These are phyloP conservation scores for Globisporangium polare DNA, from an alignment of 352 stramenopile genomes.

Conservation along the genomic window DNA sequence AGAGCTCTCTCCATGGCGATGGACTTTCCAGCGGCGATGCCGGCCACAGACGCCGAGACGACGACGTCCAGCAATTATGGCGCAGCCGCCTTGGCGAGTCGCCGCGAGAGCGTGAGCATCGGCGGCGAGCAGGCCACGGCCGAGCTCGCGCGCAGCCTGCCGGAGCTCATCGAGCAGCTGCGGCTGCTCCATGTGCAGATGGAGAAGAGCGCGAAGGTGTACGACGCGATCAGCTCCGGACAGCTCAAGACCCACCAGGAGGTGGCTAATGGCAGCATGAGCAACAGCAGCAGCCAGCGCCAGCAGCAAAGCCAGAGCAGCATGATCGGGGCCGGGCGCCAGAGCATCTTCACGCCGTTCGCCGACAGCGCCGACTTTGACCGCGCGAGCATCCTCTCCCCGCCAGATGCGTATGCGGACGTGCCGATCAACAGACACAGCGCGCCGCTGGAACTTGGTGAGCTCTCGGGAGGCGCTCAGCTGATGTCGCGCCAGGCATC, in stretches of 20 bases:
- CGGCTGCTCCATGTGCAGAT: constrained; percentile 58
- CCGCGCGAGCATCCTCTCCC: constrained; percentile 8
- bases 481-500: constrained; percentile 29
- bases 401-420: constrained; percentile 3
- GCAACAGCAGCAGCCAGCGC: not conserved
- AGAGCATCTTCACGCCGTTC: constrained; percentile 43
- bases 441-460: constrained; percentile 12
- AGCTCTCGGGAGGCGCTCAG: constrained; percentile 8
- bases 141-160: constrained; percentile 60
- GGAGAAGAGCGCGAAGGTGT: constrained; percentile 68
- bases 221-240: constrained; percentile 46
- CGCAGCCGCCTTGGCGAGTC: not conserved
- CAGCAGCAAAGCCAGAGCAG: not conserved
- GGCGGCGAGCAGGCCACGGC: constrained; percentile 16
- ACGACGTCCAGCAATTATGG: not conserved
- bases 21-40: not conserved
- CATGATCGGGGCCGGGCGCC: not conserved
- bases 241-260: constrained; percentile 14
- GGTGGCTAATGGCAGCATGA: constrained; percentile 5
- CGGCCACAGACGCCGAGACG: not conserved
- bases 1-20: constrained; percentile 3
- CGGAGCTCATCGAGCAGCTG: constrained; percentile 60
- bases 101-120: constrained; percentile 26
- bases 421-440: constrained; percentile 13
- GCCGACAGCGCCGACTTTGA: constrained; percentile 8